Conservation (phyloP, 257 asterid genomes). For the Cordia subcordata region DNA sequence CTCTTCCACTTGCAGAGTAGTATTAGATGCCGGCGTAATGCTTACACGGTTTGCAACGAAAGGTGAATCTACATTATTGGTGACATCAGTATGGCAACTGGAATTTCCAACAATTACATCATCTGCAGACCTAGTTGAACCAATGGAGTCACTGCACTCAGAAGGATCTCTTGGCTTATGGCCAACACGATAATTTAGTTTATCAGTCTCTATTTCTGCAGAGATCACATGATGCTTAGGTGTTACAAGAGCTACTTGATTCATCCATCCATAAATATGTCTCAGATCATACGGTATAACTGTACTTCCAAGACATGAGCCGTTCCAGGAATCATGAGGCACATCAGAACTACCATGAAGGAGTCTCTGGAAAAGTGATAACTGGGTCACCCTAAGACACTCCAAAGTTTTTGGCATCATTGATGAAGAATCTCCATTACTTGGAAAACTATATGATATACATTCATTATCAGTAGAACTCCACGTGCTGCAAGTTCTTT, state of each 20-base stretch:
- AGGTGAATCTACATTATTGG: slow-evolving; percentile 17
- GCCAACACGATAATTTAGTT: slow-evolving; percentile 11
- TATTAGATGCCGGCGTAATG: slow-evolving; percentile 16
- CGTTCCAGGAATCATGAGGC: slow-evolving; percentile 18
- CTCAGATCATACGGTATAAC: slow-evolving; percentile 27
- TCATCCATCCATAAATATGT: slow-evolving; percentile 51
- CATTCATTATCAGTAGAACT: slow-evolving; percentile 30
- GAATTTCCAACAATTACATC: slow-evolving; percentile 20
- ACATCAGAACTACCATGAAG: slow-evolving; percentile 26
- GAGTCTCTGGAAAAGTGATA: slow-evolving; percentile 31
- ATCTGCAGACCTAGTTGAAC: slow-evolving; percentile 18
- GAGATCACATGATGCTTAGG: slow-evolving; percentile 21
- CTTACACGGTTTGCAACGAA: slow-evolving; percentile 17
- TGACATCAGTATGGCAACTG: slow-evolving; percentile 20
- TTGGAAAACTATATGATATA: slow-evolving; percentile 17
- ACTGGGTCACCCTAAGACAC: slow-evolving; percentile 25
- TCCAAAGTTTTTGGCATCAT: slow-evolving; percentile 24
- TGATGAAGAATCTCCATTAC: slow-evolving; percentile 24
- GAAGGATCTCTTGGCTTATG: slow-evolving; percentile 14
- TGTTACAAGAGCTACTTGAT: slow-evolving; percentile 26
- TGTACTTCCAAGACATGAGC: slow-evolving; percentile 17
- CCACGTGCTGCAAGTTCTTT: slow-evolving; percentile 21
- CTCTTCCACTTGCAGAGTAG: slow-evolving; percentile 20
- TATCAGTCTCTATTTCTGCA: slow-evolving; percentile 20
- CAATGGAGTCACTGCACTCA: slow-evolving; percentile 10